Evolutionary conservation across 2,329 filamentous ascomycete genomes (phyloP), one percentile per base, ranked within the genome.

Genomic region (Albophoma yamanashiensis): DNA sequence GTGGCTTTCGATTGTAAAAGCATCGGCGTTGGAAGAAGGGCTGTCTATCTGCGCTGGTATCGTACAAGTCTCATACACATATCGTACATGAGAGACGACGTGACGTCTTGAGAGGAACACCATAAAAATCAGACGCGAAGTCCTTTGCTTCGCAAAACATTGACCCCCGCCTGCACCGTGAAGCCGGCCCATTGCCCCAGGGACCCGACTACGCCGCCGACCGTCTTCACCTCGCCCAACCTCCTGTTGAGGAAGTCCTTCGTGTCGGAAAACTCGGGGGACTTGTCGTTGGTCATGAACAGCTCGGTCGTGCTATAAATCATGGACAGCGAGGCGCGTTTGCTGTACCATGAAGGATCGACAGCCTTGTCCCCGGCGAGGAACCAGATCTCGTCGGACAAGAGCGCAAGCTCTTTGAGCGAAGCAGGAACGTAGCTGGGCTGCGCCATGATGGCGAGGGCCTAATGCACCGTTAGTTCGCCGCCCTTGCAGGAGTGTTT

Each of bases 351-450:
- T 5, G 86, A 87, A 4, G 85, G 83, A 73, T 97, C 92, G 62
- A 97, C 89, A 27, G 87, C 83, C 27, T 77, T 79, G 73, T 97
- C 94, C 57, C 91, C 91, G 0, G 93, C 85, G 4, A 96, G 83
- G 69, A 89, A 92, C 81, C 89, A 90, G 58, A 99, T 95, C 73
- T 99, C 94, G 72, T 97, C 93, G n/a, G 89, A 83, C 5, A 99
- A 84, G 57, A 83, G 79, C 50, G 89, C 86, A 4, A 99, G 83
- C 75, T 97, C 94, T 53, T 81, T 81, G 3, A 97, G 71, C 0
- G 92, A 92, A 11, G 84, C 76, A 0, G 91, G 84, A 40, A 95
- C 82, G 72, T 93, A 89, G 62, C 82, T 84, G 0, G 91, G 89
- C 61, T 95, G 87, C 5, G 92, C 91, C 89, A 97, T 96, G 63